Conservation (phyloP, 495 filamentous ascomycete genomes). For the Annulohypoxylon moriforme region DNA sequence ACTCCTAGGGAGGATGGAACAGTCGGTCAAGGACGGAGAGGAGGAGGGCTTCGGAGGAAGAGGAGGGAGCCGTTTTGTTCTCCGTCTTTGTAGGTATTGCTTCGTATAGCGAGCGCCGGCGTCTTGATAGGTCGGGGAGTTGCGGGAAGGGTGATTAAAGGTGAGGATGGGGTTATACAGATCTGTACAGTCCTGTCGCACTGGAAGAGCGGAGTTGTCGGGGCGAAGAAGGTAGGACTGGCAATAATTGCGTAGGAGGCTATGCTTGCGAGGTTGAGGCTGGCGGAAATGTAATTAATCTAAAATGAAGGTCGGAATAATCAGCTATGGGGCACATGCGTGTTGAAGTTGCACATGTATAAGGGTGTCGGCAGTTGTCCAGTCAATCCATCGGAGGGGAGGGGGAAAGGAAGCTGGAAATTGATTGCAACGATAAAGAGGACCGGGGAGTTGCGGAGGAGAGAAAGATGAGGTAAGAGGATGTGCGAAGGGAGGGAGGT, state of each 20-base stretch:
- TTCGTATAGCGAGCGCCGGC: slow-evolving; percentile 22
- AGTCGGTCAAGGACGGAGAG: slow-evolving; percentile 60
- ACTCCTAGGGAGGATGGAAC: slow-evolving; percentile 60
- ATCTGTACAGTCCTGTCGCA: slow-evolving; percentile 30
- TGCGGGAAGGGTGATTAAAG: slow-evolving; percentile 11
- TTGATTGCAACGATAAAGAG: slow-evolving; percentile 27
- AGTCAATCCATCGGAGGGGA: slow-evolving; percentile 19
- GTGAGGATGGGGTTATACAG: slow-evolving; percentile 26
- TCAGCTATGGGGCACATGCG: slow-evolving; percentile 39
- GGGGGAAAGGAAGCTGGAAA: slow-evolving; percentile 20
- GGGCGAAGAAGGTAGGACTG: slow-evolving; percentile 28
- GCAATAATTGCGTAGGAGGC: slow-evolving; percentile 41
- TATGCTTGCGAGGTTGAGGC: slow-evolving; percentile 41
- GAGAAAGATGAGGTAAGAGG: slow-evolving; percentile 40
- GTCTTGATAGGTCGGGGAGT: slow-evolving; percentile 13
- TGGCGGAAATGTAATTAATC: slow-evolving; percentile 40
- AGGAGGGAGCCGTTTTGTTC: slow-evolving; percentile 56
- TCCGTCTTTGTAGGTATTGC: slow-evolving; percentile 54
- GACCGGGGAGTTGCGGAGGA: slow-evolving; percentile 32
- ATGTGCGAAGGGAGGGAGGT: slow-evolving; percentile 30
- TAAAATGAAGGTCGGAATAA: slow-evolving; percentile 41
- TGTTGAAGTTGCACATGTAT: slow-evolving; percentile 39
- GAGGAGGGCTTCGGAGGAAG: slow-evolving; percentile 56
- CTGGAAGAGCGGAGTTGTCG: slow-evolving; percentile 25
- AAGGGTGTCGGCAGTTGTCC: slow-evolving; percentile 41